Evolutionary conservation across 1,284 basidiomycete species (phyloP).

Genomic region (Paramarasmius palmivorus): DNA sequence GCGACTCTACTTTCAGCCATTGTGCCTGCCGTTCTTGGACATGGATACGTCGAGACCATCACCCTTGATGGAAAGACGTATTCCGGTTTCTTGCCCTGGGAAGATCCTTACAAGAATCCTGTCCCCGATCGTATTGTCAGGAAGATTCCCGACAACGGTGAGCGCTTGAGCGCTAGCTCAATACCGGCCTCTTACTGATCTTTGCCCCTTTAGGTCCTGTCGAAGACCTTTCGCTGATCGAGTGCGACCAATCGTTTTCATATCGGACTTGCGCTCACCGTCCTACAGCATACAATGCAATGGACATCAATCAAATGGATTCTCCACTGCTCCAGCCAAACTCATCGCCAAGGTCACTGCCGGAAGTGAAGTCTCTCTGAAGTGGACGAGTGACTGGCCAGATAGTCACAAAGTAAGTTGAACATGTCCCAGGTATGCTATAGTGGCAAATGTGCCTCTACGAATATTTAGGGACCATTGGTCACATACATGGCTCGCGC

Average conservation of each 20-base stretch:
- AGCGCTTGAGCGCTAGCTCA: not conserved
- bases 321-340: constrained; percentile 42
- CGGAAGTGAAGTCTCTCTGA: constrained; percentile 40
- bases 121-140: constrained; percentile 46
- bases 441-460: not conserved
- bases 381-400: constrained; percentile 51
- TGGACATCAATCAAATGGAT: constrained; percentile 38
- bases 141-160: constrained; percentile 47
- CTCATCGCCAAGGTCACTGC: constrained; percentile 44
- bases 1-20: not conserved
- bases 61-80: constrained; percentile 23
- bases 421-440: not conserved
- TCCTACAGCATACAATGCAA: constrained; percentile 41
- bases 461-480: constrained; percentile 16
- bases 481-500: constrained; percentile 25
- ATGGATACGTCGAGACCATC: constrained; percentile 29
- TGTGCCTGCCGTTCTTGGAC: constrained; percentile 24
- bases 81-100: constrained; percentile 30
- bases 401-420: constrained; percentile 35
- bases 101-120: constrained; percentile 34
- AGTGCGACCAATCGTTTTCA: constrained; percentile 24
- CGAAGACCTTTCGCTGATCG: constrained; percentile 34
- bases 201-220: constrained; percentile 28
- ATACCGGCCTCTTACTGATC: not conserved
- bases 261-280: constrained; percentile 4